These are phyloP conservation scores for Vanrija sp. DNA, from an alignment of 1,284 basidiomycete genomes.

Conservation along the genomic window DNA sequence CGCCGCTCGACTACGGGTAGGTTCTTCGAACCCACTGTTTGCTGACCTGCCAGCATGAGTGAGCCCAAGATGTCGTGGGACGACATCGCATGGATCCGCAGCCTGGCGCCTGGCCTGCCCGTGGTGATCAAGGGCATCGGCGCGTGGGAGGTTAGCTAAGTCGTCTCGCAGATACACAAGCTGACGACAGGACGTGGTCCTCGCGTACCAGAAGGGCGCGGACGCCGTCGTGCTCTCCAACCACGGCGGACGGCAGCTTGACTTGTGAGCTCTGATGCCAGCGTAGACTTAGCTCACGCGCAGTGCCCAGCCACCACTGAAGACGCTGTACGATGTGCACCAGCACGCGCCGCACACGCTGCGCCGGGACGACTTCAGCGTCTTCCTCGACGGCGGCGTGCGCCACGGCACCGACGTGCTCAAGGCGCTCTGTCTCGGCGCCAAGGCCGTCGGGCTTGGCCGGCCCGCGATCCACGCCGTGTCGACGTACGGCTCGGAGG, in stretches of 20 bases:
- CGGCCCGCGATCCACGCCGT: constrained; percentile 81
- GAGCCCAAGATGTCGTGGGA: constrained; percentile 36
- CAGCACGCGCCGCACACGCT: constrained; percentile 70
- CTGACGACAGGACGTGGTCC: constrained; percentile 40
- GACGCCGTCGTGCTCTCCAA: constrained; percentile 51
- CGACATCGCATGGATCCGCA: constrained; percentile 51
- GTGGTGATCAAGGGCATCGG: constrained; percentile 52
- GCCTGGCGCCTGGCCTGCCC: constrained; percentile 46
- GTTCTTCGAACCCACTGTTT: background rate
- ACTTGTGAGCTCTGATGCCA: constrained; percentile 12
- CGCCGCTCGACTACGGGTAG: background rate
- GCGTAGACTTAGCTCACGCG: background rate
- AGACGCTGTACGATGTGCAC: constrained; percentile 66
- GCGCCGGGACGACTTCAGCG: constrained; percentile 53
- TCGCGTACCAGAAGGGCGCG: constrained; percentile 48
- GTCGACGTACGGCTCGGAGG: constrained; percentile 76
- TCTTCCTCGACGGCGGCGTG: constrained; percentile 84
- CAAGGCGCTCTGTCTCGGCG: constrained; percentile 84
- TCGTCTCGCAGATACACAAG: background rate
- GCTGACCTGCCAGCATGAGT: background rate
- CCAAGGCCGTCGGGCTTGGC: constrained; percentile 79
- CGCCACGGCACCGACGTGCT: constrained; percentile 81
- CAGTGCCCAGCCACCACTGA: constrained; percentile 61
- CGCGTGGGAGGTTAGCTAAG: constrained; percentile 40
- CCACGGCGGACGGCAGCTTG: constrained; percentile 47